Evolutionary conservation across 495 filamentous ascomycete species (phyloP).

Genomic region (Tuber brumale): DNA sequence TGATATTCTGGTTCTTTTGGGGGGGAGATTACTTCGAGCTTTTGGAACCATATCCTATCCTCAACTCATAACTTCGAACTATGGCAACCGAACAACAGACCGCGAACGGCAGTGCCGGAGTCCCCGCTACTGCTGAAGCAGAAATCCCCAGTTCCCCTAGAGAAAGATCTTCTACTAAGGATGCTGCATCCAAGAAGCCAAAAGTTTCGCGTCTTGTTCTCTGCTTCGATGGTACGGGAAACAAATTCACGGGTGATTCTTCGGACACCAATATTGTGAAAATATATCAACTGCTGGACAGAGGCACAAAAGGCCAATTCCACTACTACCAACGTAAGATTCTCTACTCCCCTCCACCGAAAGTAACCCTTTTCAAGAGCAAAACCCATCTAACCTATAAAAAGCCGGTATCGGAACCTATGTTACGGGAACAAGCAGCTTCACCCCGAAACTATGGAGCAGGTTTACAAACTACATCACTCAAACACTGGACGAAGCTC

Average conservation of each 20-base stretch:
- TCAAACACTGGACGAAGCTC: slow-evolving; percentile 42
- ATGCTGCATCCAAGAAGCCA: not conserved
- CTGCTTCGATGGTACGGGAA: slow-evolving; percentile 49
- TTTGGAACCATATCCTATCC: not conserved
- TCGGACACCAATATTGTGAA: slow-evolving; percentile 48
- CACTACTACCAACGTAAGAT: slow-evolving; percentile 44
- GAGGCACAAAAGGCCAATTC: slow-evolving; percentile 39
- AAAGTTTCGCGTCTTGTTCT: slow-evolving; percentile 38
- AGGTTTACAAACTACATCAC: slow-evolving; percentile 14
- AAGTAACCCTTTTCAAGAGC: not conserved
- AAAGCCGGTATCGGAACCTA: slow-evolving; percentile 37
- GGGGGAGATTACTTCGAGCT: not conserved
- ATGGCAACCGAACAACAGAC: not conserved
- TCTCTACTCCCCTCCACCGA: not conserved
- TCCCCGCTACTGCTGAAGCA: not conserved
- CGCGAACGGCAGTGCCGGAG: not conserved
- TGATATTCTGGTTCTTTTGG: not conserved
- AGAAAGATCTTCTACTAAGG: not conserved
- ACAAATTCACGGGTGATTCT: slow-evolving; percentile 44
- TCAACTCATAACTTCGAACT: not conserved
- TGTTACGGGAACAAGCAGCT: slow-evolving; percentile 10
- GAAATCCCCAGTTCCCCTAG: not conserved
- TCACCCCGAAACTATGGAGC: slow-evolving; percentile 20
- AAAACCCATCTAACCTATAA: not conserved
- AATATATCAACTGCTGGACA: slow-evolving; percentile 45